A percentile compares a stretch with the other conserved stretches of the same genome.
Conservation (phyloP, 164 flowering plant genomes). For the Aristolochia fimbriata region DNA sequence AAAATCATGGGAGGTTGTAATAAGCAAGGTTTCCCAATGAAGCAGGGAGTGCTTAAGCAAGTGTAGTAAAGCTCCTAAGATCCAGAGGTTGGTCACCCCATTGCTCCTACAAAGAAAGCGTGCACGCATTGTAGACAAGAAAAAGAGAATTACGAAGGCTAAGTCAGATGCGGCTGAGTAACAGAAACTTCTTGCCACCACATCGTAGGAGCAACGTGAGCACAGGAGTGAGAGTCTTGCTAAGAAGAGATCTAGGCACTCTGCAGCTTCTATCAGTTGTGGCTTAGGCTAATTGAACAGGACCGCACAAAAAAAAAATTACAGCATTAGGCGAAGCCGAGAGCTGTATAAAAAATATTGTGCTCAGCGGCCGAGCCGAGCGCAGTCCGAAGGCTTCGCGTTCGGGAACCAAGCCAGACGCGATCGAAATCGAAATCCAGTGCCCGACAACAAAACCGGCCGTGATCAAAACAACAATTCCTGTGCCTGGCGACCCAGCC, state of each 20-base stretch:
- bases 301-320: no score
- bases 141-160: conserved; percentile 52
- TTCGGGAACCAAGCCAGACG: no score
- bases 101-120: conserved; percentile 48
- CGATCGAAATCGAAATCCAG: no score
- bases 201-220: conserved; percentile 53
- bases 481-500: no score
- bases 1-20: conserved; percentile 15
- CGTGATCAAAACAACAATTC: no score
- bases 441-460: no score
- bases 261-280: conserved; percentile 45
- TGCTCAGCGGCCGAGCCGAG: no score
- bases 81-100: conserved; percentile 51
- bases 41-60: conserved; percentile 26
- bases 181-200: conserved; percentile 51
- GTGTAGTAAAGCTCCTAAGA: conserved; percentile 58
- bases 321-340: no score
- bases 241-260: conserved; percentile 50
- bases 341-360: no score
- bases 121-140: conserved; percentile 48
- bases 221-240: conserved; percentile 55
- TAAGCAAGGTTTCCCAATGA: conserved; percentile 13
- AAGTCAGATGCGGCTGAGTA: conserved; percentile 58
- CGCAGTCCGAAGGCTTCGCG: no score
- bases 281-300: conserved; percentile 20